These are phyloP conservation scores for Comarum palustre DNA, from an alignment of 306 rosid genomes.

Conservation along the genomic window DNA sequence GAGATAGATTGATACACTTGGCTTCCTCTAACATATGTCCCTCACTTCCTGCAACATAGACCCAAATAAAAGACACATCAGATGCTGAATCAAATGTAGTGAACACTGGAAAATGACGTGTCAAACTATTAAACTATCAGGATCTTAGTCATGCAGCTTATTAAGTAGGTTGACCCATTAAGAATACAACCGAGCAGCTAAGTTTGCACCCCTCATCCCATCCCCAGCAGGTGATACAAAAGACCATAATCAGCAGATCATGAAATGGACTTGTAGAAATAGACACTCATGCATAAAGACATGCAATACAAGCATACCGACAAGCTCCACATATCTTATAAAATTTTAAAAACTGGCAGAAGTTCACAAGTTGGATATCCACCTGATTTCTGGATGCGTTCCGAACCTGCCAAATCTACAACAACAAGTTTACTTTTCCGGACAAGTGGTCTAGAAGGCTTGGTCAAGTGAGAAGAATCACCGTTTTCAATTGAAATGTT, in stretches of 20 bases:
- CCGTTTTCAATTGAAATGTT: constrained; percentile 56
- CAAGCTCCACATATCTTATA: not conserved
- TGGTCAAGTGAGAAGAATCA: constrained; percentile 61
- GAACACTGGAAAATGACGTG: not conserved
- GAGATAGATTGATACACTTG: constrained; percentile 89
- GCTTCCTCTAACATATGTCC: constrained; percentile 96
- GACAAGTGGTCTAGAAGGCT: constrained; percentile 73
- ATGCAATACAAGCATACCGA: not conserved
- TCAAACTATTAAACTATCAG: not conserved
- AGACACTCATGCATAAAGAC: not conserved
- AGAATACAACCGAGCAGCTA: not conserved
- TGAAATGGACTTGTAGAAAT: not conserved
- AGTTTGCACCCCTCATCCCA: not conserved
- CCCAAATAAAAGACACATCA: constrained; percentile 3
- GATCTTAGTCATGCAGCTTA: constrained; percentile 1
- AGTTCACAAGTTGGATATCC: constrained; percentile 21
- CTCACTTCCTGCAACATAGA: constrained; percentile 69
- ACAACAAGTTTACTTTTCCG: constrained; percentile 90
- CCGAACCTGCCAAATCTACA: constrained; percentile 98
- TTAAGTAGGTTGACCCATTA: not conserved
- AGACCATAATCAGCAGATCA: not conserved
- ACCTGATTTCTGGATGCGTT: constrained; percentile 97
- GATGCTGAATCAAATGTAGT: not conserved
- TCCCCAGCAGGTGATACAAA: not conserved
- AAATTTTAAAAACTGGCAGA: not conserved